Percentiles rank a stretch among this genome's conserved stretches.
Conservation (phyloP, 2,329 filamentous ascomycete genomes). For the Alternaria arborescens region DNA sequence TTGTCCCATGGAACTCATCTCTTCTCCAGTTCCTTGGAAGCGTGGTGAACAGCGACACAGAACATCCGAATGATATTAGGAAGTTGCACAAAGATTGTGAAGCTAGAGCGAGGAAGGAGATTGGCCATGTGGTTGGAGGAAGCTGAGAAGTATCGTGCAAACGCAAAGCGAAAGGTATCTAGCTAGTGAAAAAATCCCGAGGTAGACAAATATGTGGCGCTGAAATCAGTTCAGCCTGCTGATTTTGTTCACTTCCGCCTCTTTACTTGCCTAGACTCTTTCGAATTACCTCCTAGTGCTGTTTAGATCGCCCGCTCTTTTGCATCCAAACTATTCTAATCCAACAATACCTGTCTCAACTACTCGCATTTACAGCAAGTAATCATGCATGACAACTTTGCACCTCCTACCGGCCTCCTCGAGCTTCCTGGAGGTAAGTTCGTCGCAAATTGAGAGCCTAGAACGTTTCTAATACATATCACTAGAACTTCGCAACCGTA, state of each 20-base stretch:
- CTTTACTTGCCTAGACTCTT: neutral
- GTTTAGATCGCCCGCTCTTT: no score
- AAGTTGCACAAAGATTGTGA: neutral
- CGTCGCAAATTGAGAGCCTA: neutral
- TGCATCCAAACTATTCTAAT: neutral
- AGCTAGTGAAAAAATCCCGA: neutral
- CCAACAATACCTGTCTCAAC: fast-evolving
- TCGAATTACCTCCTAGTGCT: neutral
- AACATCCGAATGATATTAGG: neutral
- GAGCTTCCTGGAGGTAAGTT: neutral
- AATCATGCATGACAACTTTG: neutral
- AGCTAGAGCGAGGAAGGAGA: neutral
- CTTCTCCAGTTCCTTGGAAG: neutral
- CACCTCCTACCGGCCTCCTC: neutral
- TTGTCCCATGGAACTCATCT: no score
- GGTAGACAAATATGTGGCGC: neutral
- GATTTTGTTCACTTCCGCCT: neutral
- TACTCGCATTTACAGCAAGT: neutral
- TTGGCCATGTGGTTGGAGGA: neutral
- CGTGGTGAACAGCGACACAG: no score
- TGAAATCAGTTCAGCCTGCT: neutral
- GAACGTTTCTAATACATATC: neutral
- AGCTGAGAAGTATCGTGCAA: neutral
- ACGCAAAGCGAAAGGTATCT: neutral
- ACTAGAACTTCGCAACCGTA: neutral